These are phyloP conservation scores for Penicillium cataractarum DNA, from an alignment of 495 filamentous ascomycete species.

Conservation along the genomic window DNA sequence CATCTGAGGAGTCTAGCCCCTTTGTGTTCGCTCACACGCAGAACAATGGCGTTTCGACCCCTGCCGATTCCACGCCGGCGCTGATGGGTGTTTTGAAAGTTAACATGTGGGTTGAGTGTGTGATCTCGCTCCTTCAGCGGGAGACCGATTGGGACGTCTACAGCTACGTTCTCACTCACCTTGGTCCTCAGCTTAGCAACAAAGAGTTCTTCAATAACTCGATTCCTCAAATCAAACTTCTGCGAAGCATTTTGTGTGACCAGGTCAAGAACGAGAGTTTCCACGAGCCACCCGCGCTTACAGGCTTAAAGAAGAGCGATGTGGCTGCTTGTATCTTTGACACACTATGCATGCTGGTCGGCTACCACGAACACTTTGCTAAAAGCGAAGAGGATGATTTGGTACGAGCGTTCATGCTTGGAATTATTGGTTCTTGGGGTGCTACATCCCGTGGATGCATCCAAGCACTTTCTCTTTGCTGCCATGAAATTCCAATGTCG, in stretches of 20 bases:
- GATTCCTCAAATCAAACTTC: conserved; percentile 69
- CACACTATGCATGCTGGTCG: conserved; percentile 78
- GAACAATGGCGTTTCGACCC: conserved; percentile 20
- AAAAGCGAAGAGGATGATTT: conserved; percentile 88
- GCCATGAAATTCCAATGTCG: conserved; percentile 84
- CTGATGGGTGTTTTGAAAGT: conserved; percentile 59
- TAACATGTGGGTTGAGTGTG: conserved; percentile 72
- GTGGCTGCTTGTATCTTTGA: conserved; percentile 88
- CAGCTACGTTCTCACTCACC: conserved; percentile 83
- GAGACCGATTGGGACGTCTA: conserved; percentile 93
- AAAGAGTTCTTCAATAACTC: conserved; percentile 78
- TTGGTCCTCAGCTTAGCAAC: conserved; percentile 88
- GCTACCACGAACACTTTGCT: conserved; percentile 82
- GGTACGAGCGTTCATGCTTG: conserved; percentile 79
- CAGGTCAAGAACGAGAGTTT: conserved; percentile 75
- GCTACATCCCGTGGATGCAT: conserved; percentile 88
- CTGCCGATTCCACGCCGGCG: conserved; percentile 27
- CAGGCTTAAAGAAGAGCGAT: conserved; percentile 82
- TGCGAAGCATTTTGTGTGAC: conserved; percentile 79
- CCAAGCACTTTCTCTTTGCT: conserved; percentile 90
- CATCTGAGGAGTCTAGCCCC: conserved; percentile 48
- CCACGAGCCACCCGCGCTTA: conserved; percentile 71
- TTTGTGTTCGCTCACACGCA: conserved; percentile 46
- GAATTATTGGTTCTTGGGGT: conserved; percentile 79
- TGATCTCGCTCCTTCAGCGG: conserved; percentile 73